These are phyloP conservation scores for Malassezia arunalokei DNA, from an alignment of 1,284 basidiomycete species.

Conservation along the genomic window DNA sequence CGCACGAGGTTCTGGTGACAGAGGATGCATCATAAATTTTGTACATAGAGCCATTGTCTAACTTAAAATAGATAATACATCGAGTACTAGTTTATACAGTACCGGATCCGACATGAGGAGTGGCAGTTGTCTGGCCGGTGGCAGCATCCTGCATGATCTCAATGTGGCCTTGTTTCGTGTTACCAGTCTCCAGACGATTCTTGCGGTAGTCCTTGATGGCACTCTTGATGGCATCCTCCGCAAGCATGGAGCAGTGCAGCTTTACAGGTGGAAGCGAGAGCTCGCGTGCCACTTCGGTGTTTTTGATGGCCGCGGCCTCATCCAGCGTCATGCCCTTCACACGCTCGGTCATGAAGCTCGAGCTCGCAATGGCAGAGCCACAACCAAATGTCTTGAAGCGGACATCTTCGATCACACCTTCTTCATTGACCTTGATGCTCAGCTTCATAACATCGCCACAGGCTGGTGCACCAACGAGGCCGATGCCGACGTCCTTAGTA, in stretches of 20 bases:
- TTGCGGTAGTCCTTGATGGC: constrained; percentile 44
- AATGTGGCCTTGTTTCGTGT: constrained; percentile 54
- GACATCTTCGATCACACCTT: constrained; percentile 87
- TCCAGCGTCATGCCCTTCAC: constrained; percentile 89
- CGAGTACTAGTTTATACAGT: constrained; percentile 19
- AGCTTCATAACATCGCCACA: constrained; percentile 97
- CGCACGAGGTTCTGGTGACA: no score
- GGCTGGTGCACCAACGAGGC: constrained; percentile 92
- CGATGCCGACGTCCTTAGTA: constrained; percentile 84
- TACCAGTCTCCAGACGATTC: constrained; percentile 33
- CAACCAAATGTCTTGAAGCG: constrained; percentile 68
- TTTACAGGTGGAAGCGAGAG: constrained; percentile 79
- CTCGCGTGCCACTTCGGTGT: constrained; percentile 98
- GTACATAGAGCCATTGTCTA: no score
- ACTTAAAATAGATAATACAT: no score
- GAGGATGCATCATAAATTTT: no score
- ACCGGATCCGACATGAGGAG: constrained; percentile 52
- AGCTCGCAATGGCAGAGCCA: constrained; percentile 87
- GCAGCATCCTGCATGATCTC: constrained; percentile 62
- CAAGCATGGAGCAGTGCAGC: constrained; percentile 64
- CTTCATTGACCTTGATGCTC: constrained; percentile 90
- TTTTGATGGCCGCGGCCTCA: constrained; percentile 89
- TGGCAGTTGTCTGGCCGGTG: constrained; percentile 58
- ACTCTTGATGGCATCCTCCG: constrained; percentile 82
- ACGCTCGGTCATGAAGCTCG: constrained; percentile 63